Base-by-base conservation (phyloP, 352 stramenopile species). In the Phytophthora uliginosa region DNA sequence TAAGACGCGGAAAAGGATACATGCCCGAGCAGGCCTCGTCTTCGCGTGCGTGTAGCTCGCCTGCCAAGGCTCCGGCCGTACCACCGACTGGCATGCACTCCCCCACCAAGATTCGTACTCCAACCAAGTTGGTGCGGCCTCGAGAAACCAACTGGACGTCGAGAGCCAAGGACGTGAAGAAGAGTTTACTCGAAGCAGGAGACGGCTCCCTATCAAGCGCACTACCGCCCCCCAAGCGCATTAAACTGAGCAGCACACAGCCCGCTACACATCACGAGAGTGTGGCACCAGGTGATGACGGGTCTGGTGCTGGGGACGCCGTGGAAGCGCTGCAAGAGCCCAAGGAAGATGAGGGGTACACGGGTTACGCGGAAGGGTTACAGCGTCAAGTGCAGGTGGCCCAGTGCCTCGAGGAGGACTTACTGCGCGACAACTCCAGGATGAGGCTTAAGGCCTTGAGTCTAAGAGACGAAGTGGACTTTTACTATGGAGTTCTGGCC, bases 391-490 rank as follows among this genome's bases (percentile, higher is more conserved):
- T 84, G 12, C 38, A 82, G 9, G 69, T 89, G 2, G 82, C 74
- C 0, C 74, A 56, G 13, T 76, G 68, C 13, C 73, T 92, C 18
- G 70, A 84, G 24, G 42, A 80, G 20, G 77, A 88, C 13, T 56
- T 92, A 8, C 34, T 86, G 17, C 74, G 77, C 12, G 84, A 90
- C 33, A 88, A 82, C 18, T 73, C 71, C 26, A 67, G 79, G 15
- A 78, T 90, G 69, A 79, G 72, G 31, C 81, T 92, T 33, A 86
- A 87, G 62, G 73, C 68, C 24, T 55, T 78, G 36, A 65, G 42
- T 34, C 34, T 92, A 45, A 74, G 76, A 31, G 75, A 85, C 0
- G 82, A 89, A 45, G 84, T 92, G 22, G 79, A 87, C 56, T 83
- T 78, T 60, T 87, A 86, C 57, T 92, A 88, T 47, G 65, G 75